Conservation (phyloP, 768 basidiomycete genomes). For the Tricholoma hemisulphureum region DNA sequence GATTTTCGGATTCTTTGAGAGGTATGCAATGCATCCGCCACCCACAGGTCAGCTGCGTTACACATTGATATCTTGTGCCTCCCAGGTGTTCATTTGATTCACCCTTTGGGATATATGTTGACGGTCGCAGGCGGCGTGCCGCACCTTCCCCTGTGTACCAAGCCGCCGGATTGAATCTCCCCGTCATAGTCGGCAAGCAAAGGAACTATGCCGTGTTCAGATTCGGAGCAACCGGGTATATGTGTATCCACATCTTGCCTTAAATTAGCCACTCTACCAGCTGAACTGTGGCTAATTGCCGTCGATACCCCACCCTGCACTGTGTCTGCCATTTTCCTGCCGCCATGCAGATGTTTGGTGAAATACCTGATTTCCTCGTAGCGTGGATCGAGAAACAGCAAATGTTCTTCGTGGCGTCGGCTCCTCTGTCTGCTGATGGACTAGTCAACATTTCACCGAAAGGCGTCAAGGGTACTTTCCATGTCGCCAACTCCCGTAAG, state of each 20-base stretch:
- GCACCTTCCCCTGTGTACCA: conserved; percentile 12
- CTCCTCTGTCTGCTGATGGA: conserved; percentile 55
- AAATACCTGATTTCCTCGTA: conserved; percentile 52
- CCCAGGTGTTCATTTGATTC: conserved; percentile 9
- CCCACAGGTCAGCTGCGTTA: neutral
- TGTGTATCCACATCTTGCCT: conserved; percentile 7
- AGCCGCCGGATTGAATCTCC: conserved; percentile 14
- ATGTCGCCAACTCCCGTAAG: conserved; percentile 48
- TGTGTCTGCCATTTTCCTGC: neutral
- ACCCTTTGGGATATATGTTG: neutral
- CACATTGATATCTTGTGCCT: conserved; percentile 5
- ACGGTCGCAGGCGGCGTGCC: conserved; percentile 12
- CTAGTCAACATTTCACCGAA: conserved; percentile 73
- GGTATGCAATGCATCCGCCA: neutral
- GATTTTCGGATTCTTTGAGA: neutral
- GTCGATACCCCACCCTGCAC: conserved; percentile 1
- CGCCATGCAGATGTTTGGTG: conserved; percentile 56
- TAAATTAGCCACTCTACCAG: conserved; percentile 12
- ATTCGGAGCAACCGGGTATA: conserved; percentile 19
- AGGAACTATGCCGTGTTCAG: conserved; percentile 14
- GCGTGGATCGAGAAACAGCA: conserved; percentile 63
- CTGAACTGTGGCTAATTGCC: neutral
- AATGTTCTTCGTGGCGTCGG: conserved; percentile 71
- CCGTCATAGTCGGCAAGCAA: conserved; percentile 18
- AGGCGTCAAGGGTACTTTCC: conserved; percentile 61